Percentiles rank a stretch among this genome's conserved stretches.
These are phyloP conservation scores for Vaccinium darrowii DNA, from an alignment of 148 eudicot genomes.

Conservation along the genomic window DNA sequence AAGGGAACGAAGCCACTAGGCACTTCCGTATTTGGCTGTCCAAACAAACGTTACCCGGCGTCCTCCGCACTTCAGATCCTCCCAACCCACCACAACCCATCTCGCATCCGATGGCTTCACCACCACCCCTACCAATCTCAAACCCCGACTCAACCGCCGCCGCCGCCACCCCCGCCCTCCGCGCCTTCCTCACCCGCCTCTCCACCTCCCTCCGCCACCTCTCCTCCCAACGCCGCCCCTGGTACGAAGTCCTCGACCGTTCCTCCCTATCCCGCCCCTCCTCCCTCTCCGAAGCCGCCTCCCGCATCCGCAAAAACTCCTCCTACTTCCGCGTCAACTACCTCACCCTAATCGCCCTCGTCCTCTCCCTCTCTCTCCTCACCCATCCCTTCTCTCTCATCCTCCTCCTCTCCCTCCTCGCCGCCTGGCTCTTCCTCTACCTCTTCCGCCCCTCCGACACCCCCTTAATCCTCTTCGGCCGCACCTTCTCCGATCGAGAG, in stretches of 20 bases:
- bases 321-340: constrained; percentile 75
- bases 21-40: not conserved
- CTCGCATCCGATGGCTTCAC: constrained; percentile 40
- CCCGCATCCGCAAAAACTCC: constrained; percentile 70
- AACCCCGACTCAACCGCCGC: constrained; percentile 28
- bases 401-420: constrained; percentile 59
- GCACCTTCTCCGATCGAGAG: constrained; percentile 65
- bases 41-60: not conserved
- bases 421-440: constrained; percentile 65
- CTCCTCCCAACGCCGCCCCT: constrained; percentile 72
- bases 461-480: constrained; percentile 49
- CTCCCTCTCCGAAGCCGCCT: constrained; percentile 55
- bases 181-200: constrained; percentile 48
- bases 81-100: not conserved
- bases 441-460: constrained; percentile 64
- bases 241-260: constrained; percentile 68
- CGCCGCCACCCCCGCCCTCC: constrained; percentile 63
- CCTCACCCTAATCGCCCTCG: constrained; percentile 37
- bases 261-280: constrained; percentile 67
- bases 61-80: not conserved
- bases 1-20: no score
- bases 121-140: constrained; percentile 53
- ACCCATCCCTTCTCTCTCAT: constrained; percentile 67
- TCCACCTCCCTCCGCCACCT: constrained; percentile 47
- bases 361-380: constrained; percentile 64